Evolutionary conservation across 2,329 filamentous ascomycete genomes (phyloP).

Genomic region (Talaromyces sp.): DNA sequence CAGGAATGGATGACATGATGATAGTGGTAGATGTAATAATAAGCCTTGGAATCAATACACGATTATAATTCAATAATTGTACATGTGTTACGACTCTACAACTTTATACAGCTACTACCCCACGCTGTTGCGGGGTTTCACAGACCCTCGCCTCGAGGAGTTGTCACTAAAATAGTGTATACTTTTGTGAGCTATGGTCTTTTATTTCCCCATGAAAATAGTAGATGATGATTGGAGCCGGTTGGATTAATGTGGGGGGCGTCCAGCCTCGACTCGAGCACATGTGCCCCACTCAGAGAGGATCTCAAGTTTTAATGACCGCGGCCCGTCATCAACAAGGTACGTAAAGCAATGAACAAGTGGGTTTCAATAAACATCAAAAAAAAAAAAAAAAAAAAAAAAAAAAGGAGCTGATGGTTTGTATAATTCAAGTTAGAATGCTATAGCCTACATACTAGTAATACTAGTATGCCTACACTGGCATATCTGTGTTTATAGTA

Average conservation of each 20-base stretch:
- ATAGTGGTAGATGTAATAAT: not conserved
- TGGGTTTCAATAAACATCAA: too few species aligned
- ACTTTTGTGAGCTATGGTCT: too few species aligned
- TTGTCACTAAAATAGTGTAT: too few species aligned
- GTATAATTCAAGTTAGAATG: too few species aligned
- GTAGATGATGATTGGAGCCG: not conserved
- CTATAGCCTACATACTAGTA: too few species aligned
- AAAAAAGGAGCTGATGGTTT: too few species aligned
- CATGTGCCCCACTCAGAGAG: conserved; percentile 6
- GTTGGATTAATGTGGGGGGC: not conserved
- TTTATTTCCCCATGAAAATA: too few species aligned
- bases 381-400: too few species aligned
- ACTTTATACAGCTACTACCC: not conserved
- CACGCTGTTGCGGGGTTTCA: conserved; percentile 2
- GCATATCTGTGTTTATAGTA: too few species aligned
- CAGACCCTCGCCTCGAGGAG: conserved; percentile 7
- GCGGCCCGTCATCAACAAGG: too few species aligned
- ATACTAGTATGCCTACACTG: too few species aligned
- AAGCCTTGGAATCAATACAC: not conserved
- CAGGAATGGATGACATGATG: conserved; percentile 8
- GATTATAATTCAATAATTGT: not conserved
- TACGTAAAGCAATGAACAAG: too few species aligned
- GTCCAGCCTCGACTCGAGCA: conserved; percentile 12
- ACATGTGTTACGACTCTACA: not conserved
- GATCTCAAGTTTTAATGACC: not conserved